phyloP scores from a whole-genome alignment of 2,329 filamentous ascomycete species.

The Xylaria sp. region DNA sequence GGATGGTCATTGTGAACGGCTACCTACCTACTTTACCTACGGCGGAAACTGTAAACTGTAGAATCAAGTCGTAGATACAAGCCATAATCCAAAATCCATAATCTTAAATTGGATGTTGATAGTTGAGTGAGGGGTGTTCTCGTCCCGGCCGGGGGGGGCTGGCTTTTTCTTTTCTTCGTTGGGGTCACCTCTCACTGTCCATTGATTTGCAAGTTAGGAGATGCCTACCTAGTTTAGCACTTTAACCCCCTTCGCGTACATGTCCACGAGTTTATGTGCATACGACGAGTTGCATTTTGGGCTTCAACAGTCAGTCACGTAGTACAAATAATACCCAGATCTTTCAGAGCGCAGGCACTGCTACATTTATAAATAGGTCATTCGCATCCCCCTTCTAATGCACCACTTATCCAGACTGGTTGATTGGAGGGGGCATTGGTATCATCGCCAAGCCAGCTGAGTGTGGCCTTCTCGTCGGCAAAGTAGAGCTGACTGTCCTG shows the following conservation, averaged over 20 bases:
- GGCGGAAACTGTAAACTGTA: background rate
- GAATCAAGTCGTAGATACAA: background rate
- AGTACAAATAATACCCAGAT: background rate
- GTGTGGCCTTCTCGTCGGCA: background rate
- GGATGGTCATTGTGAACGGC: background rate
- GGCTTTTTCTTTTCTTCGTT: constrained; percentile 1
- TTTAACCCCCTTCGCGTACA: background rate
- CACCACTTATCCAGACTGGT: background rate
- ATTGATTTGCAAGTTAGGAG: constrained; percentile 7
- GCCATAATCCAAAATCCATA: background rate
- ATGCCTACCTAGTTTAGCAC: background rate
- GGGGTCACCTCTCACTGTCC: background rate
- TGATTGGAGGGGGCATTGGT: background rate
- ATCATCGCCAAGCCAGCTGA: constrained; percentile 24
- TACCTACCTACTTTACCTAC: background rate
- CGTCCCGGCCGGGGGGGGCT: background rate
- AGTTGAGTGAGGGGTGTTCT: background rate
- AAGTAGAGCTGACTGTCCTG: background rate
- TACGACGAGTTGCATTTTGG: background rate
- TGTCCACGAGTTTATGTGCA: constrained; percentile 13
- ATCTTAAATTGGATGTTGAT: background rate
- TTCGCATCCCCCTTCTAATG: constrained; percentile 1
- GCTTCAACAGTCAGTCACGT: background rate
- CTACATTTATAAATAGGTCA: constrained; percentile 25
- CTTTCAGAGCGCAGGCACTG: background rate